Percentiles rank a stretch among this genome's conserved stretches.
These are phyloP conservation scores for Diaporthe ampelina DNA, from an alignment of 2,329 filamentous ascomycete species.

Conservation along the genomic window DNA sequence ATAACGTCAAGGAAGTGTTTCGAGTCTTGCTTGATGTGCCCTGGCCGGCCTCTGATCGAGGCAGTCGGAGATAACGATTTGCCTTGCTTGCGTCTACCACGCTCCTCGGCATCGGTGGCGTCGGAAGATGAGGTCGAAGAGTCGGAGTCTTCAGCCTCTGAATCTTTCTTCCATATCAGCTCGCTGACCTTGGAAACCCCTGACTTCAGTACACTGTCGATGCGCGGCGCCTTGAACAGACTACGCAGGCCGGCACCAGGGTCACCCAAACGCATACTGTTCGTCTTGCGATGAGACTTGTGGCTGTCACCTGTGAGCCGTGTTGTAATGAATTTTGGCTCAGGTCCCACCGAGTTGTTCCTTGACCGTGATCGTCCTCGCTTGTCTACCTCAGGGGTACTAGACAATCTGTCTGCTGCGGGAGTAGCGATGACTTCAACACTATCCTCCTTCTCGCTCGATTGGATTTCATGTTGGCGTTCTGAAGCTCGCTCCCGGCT, in stretches of 20 bases:
- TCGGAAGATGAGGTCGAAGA: slow-evolving; percentile 60
- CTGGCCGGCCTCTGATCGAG: slow-evolving; percentile 52
- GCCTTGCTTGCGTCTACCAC: slow-evolving; percentile 54
- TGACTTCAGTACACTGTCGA: slow-evolving; percentile 78
- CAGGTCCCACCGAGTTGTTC: slow-evolving; percentile 55
- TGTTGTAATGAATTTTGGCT: slow-evolving; percentile 52
- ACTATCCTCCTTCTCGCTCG: slow-evolving; percentile 52
- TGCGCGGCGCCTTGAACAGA: slow-evolving; percentile 82
- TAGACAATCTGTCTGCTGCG: slow-evolving; percentile 22
- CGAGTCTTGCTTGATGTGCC: slow-evolving; percentile 50
- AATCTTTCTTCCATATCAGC: slow-evolving; percentile 69
- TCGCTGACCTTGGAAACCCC: slow-evolving; percentile 70
- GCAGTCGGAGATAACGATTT: slow-evolving; percentile 46
- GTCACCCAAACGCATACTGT: slow-evolving; percentile 63
- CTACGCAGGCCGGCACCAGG: slow-evolving; percentile 72
- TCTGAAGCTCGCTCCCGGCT: slow-evolving; percentile 60
- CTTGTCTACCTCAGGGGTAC: slow-evolving; percentile 45
- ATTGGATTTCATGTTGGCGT: slow-evolving; percentile 44
- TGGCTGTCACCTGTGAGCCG: slow-evolving; percentile 60
- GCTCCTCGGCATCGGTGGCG: slow-evolving; percentile 62
- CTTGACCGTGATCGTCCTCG: slow-evolving; percentile 47
- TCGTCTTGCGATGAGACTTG: slow-evolving; percentile 63
- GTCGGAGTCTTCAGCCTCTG: slow-evolving; percentile 49
- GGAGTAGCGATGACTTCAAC: slow-evolving; percentile 8
- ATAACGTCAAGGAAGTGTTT: slow-evolving; percentile 67